Base-by-base conservation (phyloP, 1,139 yeast genomes). In the Suhomyces ambrosiae region DNA sequence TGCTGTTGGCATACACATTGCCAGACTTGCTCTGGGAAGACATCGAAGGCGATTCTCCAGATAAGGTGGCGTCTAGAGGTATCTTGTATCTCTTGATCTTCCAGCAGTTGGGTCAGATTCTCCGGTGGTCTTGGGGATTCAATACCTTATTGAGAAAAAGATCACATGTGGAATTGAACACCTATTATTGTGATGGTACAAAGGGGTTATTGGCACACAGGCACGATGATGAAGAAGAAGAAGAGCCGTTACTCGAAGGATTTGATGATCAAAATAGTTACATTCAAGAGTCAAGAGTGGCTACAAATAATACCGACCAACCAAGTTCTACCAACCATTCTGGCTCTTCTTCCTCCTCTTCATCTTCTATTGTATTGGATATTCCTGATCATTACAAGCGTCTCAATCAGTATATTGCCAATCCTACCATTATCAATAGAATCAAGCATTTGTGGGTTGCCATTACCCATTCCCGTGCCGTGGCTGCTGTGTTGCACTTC, bases 101-200 rank as follows among this genome's bases (percentile, higher is more conserved):
- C 62, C 95, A 86, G 65, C 95, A 86, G 58, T 71, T 86, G 54
- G 95, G 95, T 26, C 95, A 86, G 63, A 75, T 86, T 51, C 68
- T 86, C 42, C 70, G 95, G 45, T 86, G 95, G 95, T 83, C 92
- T 3, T 86, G 95, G 94, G 95, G 95, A n/a, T 86, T 80, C 62
- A 85, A 86, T 56, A 82, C 79, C 17, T 66, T 86, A 42, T 66
- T 86, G 44, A 74, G 82, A 33, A 78, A 68, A 50, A 69, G 82
- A 40, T 60, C 73, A 3, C 56, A 47, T 11, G 58, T 60, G 30
- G 80, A 75, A 45, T 61, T 76, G 42, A 56, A 63, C 35, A 49
- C 61, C 16, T 65, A 67, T 41, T 43, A 48, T 37, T 48, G 54
- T 14, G 43, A 42, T 18, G 28, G 42, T 23, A 10, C 15, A 17